Conservation (phyloP, 179 eudicot genomes). For the Corrigiola litoralis region DNA sequence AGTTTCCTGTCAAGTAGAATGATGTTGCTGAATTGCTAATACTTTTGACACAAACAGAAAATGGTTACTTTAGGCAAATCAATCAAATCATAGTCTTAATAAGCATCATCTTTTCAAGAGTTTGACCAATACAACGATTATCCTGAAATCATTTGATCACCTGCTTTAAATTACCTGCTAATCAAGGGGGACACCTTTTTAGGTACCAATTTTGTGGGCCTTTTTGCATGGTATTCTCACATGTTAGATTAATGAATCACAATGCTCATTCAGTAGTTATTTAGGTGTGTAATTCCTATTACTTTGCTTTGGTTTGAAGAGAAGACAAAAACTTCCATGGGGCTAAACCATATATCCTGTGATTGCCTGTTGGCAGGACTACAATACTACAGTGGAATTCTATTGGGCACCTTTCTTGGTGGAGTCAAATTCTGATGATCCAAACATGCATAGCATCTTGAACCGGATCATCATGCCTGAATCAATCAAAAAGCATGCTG, state of each 20-base stretch:
- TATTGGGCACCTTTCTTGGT: conserved; percentile 96
- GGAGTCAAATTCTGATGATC: conserved; percentile 94
- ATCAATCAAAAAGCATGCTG: conserved; percentile 70
- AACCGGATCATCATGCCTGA: conserved; percentile 83
- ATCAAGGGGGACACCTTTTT: not conserved
- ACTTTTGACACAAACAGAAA: not conserved
- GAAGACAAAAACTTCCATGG: not conserved
- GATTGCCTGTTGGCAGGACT: conserved; percentile 45
- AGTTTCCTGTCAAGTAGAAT: not conserved
- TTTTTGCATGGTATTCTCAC: not conserved
- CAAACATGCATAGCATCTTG: conserved; percentile 73
- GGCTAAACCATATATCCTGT: not conserved
- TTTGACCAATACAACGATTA: not conserved
- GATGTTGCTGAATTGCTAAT: not conserved
- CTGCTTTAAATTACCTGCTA: not conserved
- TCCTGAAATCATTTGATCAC: not conserved
- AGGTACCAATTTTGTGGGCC: conserved; percentile 1
- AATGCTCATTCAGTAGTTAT: not conserved
- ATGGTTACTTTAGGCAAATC: not conserved
- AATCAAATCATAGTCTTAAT: conserved; percentile 6
- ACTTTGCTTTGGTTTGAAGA: conserved; percentile 18
- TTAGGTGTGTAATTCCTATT: not conserved
- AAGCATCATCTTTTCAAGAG: not conserved
- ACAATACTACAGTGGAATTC: conserved; percentile 88
- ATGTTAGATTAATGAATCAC: not conserved